These are phyloP conservation scores for Vigna angularis DNA, from an alignment of 306 rosid species.

Conservation along the genomic window DNA sequence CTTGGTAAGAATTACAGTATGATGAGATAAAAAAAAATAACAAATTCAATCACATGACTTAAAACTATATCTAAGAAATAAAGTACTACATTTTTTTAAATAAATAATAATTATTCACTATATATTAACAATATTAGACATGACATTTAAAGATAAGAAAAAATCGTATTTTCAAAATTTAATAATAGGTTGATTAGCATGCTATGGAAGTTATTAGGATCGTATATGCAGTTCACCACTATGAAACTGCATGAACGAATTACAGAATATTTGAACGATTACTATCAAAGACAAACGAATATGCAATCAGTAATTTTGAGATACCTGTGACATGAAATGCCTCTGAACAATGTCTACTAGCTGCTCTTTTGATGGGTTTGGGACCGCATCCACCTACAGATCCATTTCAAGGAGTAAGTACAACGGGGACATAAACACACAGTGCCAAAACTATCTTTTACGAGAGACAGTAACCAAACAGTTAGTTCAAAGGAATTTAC, in stretches of 20 bases:
- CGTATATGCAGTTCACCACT: slow-evolving; percentile 21
- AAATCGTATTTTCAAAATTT: too few relatives aligned
- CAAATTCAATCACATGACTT: not conserved
- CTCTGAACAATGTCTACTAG: slow-evolving; percentile 92
- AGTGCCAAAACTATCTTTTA: slow-evolving; percentile 5
- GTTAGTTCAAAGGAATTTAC: slow-evolving; percentile 55
- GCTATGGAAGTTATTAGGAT: slow-evolving; percentile 16
- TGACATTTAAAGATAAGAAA: not conserved
- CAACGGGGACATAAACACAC: not conserved
- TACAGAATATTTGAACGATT: not conserved
- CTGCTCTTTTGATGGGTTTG: slow-evolving; percentile 96
- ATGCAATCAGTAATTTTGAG: slow-evolving; percentile 12
- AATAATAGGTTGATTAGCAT: not conserved
- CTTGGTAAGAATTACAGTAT: not conserved
- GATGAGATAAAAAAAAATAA: not conserved
- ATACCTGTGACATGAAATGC: slow-evolving; percentile 99
- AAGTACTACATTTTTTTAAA: not conserved
- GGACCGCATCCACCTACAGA: slow-evolving; percentile 81
- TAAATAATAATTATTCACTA: not conserved
- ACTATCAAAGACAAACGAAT: slow-evolving; percentile 1
- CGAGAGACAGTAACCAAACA: not conserved
- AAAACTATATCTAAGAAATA: not conserved
- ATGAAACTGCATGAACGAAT: not conserved
- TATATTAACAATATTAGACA: not conserved
- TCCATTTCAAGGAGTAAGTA: slow-evolving; percentile 36